Percentiles rank a stretch among this genome's conserved stretches.
These are phyloP conservation scores for Mrakia frigida DNA, from an alignment of 768 basidiomycete genomes.

Conservation along the genomic window DNA sequence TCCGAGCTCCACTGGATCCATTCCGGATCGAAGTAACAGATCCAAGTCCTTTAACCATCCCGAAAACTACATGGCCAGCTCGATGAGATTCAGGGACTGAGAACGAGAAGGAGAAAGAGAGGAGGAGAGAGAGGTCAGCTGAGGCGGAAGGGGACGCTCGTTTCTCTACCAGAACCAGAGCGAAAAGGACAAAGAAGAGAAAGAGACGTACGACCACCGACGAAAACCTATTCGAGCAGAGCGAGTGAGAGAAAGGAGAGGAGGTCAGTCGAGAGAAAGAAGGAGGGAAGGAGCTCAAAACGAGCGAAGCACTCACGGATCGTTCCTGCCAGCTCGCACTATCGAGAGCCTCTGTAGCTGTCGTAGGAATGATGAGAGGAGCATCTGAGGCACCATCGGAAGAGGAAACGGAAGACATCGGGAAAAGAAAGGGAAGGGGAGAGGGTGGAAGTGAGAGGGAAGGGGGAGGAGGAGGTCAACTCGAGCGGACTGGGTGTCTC, in stretches of 20 bases:
- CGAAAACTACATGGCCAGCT: not conserved
- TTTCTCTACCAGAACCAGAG: not conserved
- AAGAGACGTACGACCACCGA: not conserved
- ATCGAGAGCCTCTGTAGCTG: not conserved
- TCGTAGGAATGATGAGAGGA: not conserved
- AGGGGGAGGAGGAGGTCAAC: too few relatives aligned
- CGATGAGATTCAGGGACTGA: conserved; percentile 14
- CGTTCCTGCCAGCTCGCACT: not conserved
- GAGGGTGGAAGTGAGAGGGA: not conserved
- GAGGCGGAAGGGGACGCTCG: not conserved
- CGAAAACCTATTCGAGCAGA: not conserved
- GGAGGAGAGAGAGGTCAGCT: not conserved
- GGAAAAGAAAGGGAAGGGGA: not conserved
- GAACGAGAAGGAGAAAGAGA: not conserved
- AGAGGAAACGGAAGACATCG: not conserved
- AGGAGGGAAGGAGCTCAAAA: not conserved
- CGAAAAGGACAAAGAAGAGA: not conserved
- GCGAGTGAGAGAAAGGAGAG: not conserved
- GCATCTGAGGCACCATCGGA: not conserved
- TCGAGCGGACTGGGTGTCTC: too few relatives aligned
- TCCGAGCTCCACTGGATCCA: conserved; percentile 4
- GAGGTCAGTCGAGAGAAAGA: not conserved
- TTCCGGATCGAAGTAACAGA: conserved; percentile 4
- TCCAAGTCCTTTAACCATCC: not conserved
- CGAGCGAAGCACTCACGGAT: not conserved